These are phyloP conservation scores for Pelargonium australe DNA, from an alignment of 441 rosid species.

Conservation along the genomic window DNA sequence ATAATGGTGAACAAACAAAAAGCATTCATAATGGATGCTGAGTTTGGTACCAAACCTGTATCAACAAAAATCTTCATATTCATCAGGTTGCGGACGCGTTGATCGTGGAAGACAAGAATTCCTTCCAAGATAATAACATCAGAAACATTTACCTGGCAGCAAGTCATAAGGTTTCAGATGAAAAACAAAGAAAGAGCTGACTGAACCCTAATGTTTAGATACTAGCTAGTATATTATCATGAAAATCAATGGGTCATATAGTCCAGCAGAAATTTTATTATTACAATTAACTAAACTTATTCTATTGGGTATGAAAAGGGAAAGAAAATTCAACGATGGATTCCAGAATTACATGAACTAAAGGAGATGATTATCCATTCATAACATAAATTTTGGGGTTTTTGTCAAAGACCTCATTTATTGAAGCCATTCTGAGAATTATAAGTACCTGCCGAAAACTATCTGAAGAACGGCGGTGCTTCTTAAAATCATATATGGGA, in stretches of 20 bases:
- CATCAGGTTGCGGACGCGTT: slow-evolving; percentile 79
- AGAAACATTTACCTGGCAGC: slow-evolving; percentile 81
- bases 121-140: slow-evolving; percentile 97
- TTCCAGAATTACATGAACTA: background rate
- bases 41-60: too few relatives aligned
- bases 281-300: background rate
- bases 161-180: too few relatives aligned
- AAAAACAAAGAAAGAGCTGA: background rate
- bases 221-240: background rate
- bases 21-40: background rate
- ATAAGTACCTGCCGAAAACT: slow-evolving; percentile 75
- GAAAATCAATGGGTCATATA: background rate
- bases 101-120: slow-evolving; percentile 87
- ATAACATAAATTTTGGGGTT: background rate
- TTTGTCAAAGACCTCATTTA: background rate
- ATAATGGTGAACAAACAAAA: background rate
- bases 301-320: background rate
- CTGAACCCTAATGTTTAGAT: background rate
- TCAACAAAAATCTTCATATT: slow-evolving; percentile 94
- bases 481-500: slow-evolving; percentile 89
- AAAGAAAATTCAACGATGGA: background rate
- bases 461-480: slow-evolving; percentile 69
- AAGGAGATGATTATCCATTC: background rate
- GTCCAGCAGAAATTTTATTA: background rate
- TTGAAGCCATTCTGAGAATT: background rate